These are phyloP conservation scores for Monosporozyma yasuniensis DNA, from an alignment of 805 yeast species.

Conservation along the genomic window DNA sequence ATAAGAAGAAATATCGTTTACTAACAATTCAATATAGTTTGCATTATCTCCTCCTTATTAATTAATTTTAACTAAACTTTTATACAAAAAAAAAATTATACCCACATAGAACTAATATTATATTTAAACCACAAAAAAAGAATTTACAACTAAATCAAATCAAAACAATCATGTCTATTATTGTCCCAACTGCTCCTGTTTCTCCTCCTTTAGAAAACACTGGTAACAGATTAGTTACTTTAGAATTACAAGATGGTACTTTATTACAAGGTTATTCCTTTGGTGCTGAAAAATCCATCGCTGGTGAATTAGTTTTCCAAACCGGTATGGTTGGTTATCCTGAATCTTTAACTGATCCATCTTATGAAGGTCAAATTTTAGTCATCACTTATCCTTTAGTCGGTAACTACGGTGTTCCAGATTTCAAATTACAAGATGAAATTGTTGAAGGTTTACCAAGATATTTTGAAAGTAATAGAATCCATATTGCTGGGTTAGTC, in stretches of 20 bases:
- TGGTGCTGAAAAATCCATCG: constrained; percentile 81
- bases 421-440: constrained; percentile 66
- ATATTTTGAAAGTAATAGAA: constrained; percentile 84
- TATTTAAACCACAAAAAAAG: background rate
- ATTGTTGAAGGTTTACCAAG: constrained; percentile 69
- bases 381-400: constrained; percentile 95
- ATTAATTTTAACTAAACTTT: background rate
- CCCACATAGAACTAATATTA: background rate
- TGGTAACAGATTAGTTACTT: constrained; percentile 75
- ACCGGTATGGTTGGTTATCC: constrained; percentile 99
- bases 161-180: constrained; percentile 35
- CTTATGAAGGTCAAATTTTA: constrained; percentile 94
- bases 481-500: constrained; percentile 94
- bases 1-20: background rate
- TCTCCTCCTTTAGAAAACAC: constrained; percentile 82
- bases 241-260: constrained; percentile 81
- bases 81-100: background rate
- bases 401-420: constrained; percentile 99
- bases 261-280: constrained; percentile 91
- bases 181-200: constrained; percentile 66
- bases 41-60: background rate
- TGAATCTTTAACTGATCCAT: constrained; percentile 95
- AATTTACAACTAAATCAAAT: background rate
- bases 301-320: constrained; percentile 98
- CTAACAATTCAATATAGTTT: background rate